Base-by-base conservation (phyloP, 2,329 filamentous ascomycete genomes). In the Parastagonospora avenae region DNA sequence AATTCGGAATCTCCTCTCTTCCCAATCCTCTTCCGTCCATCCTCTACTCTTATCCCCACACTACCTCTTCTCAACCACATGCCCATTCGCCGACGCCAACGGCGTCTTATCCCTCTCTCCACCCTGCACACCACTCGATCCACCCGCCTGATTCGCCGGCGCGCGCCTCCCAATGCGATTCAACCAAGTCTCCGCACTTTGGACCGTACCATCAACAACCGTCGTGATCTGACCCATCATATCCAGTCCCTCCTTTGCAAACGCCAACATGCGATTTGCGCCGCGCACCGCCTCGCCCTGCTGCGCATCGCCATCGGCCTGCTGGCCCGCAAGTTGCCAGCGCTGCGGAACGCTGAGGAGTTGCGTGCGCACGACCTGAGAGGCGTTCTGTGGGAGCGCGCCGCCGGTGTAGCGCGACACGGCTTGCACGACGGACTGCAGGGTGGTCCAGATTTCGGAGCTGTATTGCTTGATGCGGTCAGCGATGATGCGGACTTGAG, bases 401-500 rank as follows among this genome's bases (percentile, higher is more conserved):
- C 91, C 91, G n/a, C 92, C 92, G 0, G 92, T 90, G 63, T 96
- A 96, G 60, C 88, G 91, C 48, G 90, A 95, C 0, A 99, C 91
- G 5, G 89, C 88, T 55, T 90, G 85, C 33, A 96, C 90, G 28
- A 92, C 90, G 46, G 87, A 85, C 60, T 92, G 90, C 10, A 97
- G 68, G 0, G 77, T 79, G 8, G 70, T 65, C 78, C 76, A 79
- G 46, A 81, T 80, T 40, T 80, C 76, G 16, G 74, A 69, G 38
- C 70, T 75, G 35, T 78, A 80, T 0, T 87, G 89, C 62, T 88
- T 87, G 56, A 96, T 83, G 2, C 94, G 84, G 50, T 92, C 89
- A 10, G 87, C 85, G 40, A 97, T 90, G 47, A 82, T 82, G 41
- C 85, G 77, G 39, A 81, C 79, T 45, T 77, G 66, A 54, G 61